Evolutionary conservation across 495 filamentous ascomycete species (phyloP), one percentile per base, ranked within the genome.

Genomic region (Penicillium waksmanii): DNA sequence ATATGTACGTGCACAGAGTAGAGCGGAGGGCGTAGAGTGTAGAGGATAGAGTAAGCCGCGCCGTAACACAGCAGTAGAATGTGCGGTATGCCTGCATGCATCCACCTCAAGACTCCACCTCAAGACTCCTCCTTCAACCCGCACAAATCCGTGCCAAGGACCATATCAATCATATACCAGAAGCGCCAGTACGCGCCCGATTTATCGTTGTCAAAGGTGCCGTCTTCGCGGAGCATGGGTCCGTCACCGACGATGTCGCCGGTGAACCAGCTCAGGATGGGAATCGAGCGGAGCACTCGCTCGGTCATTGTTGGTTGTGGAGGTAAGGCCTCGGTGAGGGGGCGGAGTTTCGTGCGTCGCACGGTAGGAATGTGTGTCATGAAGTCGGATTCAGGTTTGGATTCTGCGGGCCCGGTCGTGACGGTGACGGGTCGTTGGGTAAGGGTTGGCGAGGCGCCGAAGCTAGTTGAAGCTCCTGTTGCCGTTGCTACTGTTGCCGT

Each of bases 191-290:
- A 96, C 43, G 87, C 68, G 57, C 86, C 90, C 3, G 92, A 92
- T 58, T 79, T 83, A 38, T 80, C 82, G 73, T 84, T 88, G 64
- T 96, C 92, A 59, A 96, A 93, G 2, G 84, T 83, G n/a, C 91
- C 92, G 49, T 85, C 77, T n/a, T 93, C 91, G 35, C 79, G 85
- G 43, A 90, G 81, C 40, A 90, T 89, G 19, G 93, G 86, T 53
- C 86, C 83, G 61, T 86, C 86, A 4, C 92, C 92, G 55, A 96
- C 93, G 56, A 95, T 85, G 58, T 91, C 89, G 27, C 88, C 85
- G 5, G 84, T 87, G 61, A 93, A 88, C 84, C 87, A 89, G 56
- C 78, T 82, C 52, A 89, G 66, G 49, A 89, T 74, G 1, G 88
- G 87, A 35, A 91, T 83, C 25, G 83, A 81, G 38, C 78, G 79